Evolutionary conservation across 345 rosid genomes (phyloP), one percentile per base, ranked within the genome.

Genomic region (Salix purpurea): DNA sequence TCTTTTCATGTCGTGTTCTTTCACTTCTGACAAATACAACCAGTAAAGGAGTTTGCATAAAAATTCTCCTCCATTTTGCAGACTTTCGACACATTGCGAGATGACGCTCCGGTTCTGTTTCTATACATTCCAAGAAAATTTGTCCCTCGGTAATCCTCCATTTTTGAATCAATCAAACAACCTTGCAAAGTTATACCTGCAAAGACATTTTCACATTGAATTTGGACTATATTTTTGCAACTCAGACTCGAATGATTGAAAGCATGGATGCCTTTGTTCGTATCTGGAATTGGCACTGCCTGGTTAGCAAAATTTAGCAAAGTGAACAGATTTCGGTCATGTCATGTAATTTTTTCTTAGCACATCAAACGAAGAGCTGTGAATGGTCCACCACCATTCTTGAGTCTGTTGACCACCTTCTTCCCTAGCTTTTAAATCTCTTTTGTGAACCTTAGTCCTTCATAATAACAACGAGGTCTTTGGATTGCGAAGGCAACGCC

Each of bases 211-310:
- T 32, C 34, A 32, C 34, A 32, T 32, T 32, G 34, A 32, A 32
- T 32, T 30, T 32, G 34, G 34, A 32, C 34, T 87, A 88, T 88
- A 82, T 28, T 28, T 73, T 65, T 44, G 81, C 8, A 90, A 88
- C 34, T 88, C 91, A 28, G 93, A 80, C 77, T 86, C 82, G 92
- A 89, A 58, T 93, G 96, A 2, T 96, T 94, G 71, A 90, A 92
- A 18, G 97, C 92, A 69, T 92, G 83, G 92, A 90, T 91, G 85
- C 90, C 97, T 74, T 92, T 92, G 2, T 74, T 92, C 98, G 58
- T 91, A 93, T 79, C 96, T 91, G 85, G 62, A 80, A 42, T 39
- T 52, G 60, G 61, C 0, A 52, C 2, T 44, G 16, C 34, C 70
- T 67, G 16, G 26, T 79, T 37, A 65, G 50, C 24, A 12, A 14